Base-by-base conservation (phyloP, 495 filamentous ascomycete genomes). In the Podospora australis region DNA sequence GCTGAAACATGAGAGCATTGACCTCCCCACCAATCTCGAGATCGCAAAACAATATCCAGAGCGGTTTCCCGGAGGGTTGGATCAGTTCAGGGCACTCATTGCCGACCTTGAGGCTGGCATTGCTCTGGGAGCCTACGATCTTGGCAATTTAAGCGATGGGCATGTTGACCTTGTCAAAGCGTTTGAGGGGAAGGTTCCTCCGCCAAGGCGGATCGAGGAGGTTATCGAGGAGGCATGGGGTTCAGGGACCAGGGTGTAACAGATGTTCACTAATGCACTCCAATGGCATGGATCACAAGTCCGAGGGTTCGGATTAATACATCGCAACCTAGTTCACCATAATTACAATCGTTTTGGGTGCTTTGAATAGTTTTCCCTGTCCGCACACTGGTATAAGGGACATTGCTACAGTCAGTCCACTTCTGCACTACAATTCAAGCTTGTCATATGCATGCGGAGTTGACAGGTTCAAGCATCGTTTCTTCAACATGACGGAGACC, bases 181-280 rank as follows among this genome's bases (percentile, higher is more conserved):
- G 39, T 50, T 50, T 11, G n/a, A 50, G 39, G 39, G 19, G 10
- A 26, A 20, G 26, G 14, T 14, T 8, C 48, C 39, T 13, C 26
- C 23, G n/a, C 47, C 48, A 35, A 50, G 26, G 25, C 6, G 36
- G 10, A 50, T 50, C 24, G 48, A 50, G 39, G 39, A 50, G 19
- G 1, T 50, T 13, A 24, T 50, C 10, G 13, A 43, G 29, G 48
- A 50, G 20, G 48, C 48, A 3, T 50, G 48, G 48, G 29, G 16
- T n/a, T 10, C n/a, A n/a, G 17, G 21, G 44, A 36, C 20, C 44
- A 36, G 11, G 14, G 39, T 7, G 25, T n/a, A n/a, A n/a, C n/a
- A n/a, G n/a, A n/a, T n/a, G n/a, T n/a, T n/a, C n/a, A n/a, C n/a
- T n/a, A n/a, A n/a, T n/a, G n/a, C n/a, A n/a, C n/a, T n/a, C n/a